Base-by-base conservation (phyloP, 441 rosid genomes). In the Syzygium malaccense region DNA sequence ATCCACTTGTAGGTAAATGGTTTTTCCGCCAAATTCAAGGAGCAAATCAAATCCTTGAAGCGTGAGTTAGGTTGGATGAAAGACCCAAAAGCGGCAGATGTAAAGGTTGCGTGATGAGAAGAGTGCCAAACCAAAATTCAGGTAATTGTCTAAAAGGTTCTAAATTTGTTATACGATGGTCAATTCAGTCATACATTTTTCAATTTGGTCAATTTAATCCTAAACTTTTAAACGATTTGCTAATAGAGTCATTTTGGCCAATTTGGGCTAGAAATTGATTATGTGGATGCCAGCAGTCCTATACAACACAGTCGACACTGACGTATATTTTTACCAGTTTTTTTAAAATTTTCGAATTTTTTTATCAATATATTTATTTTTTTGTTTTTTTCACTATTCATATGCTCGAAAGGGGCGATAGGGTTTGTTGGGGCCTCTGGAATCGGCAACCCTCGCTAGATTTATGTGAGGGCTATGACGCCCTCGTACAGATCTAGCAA, bases 381-480 rank as follows among this genome's bases (percentile, higher is more conserved):
- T 57, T 57, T 57, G 25, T n/a, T 13, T 26, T 57, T 11, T 57
- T 57, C 62, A 26, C 62, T 26, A 57, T 57, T 57, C 26, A n/a
- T 57, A 25, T 57, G 25, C n/a, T 57, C n/a, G 3, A 5, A 57
- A 57, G 62, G 62, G 30, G 14, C 26, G 20, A n/a, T n/a, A 57
- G 12, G 14, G 62, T 3, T 57, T 0, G 3, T 1, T 0, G 6
- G n/a, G 26, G n/a, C n/a, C 62, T 57, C 4, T 23, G n/a, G 12
- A 11, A 57, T 57, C 11, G 14, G n/a, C 3, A 1, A 57, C 14
- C 12, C n/a, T 57, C 5, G n/a, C 14, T 28, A 0, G 28, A 57
- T 57, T 25, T 57, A 28, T 57, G 62, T 57, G 62, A 57, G n/a
- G 62, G 62, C 26, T 0, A 3, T 6, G 7, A 57, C 0, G 6